Evolutionary conservation across 1,284 basidiomycete genomes (phyloP), one percentile per base, ranked within the genome.

Genomic region (Cystobasidiaceae sp.): DNA sequence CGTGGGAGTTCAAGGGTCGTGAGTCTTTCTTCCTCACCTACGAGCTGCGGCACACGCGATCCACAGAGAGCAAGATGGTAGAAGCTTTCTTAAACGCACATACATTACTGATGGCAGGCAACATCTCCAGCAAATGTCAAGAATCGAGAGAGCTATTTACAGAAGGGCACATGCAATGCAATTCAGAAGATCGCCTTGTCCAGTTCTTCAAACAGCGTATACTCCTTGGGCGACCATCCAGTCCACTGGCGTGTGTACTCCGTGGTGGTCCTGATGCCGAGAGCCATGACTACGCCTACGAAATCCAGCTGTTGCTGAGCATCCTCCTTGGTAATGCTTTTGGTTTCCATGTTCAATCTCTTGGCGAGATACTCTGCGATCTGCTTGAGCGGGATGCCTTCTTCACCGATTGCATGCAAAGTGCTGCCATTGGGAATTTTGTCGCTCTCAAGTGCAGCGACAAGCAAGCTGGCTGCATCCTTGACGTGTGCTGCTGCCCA

Each of bases 381-480:
- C 8, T 59, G 44, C 46, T 54, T 69, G 50, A 67, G 49, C 0
- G 67, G 48, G n/a, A 72, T 33, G 2, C 50, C 52, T 4, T 66
- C 15, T 6, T 71, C 69, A 4, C 37, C 68, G 8, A 70, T 67
- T 1, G 50, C 70, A 56, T 77, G 74, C 5, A 70, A 50, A 13
- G 54, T 44, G 15, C 51, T 33, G 0, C 70, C 71, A 2, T 49
- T 55, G 2, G 67, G 54, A 1, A 63, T 51, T 27, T 65, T 62
- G 49, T 64, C 67, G 27, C 37, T 46, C 21, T 72, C 71, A 25
- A 74, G 37, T 0, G 75, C 73, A 8, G 73, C 58, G n/a, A 66
- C 59, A 55, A 69, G 74, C 11, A 75, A 50, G 7, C 15, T 48
- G 0, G 72, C 74, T 2, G 68, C 69, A 59, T 75, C 75, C 9